Percentiles rank a stretch among this genome's conserved stretches.
These are phyloP conservation scores for Pleurotus ostreatus DNA, from an alignment of 768 basidiomycete species.

Conservation along the genomic window DNA sequence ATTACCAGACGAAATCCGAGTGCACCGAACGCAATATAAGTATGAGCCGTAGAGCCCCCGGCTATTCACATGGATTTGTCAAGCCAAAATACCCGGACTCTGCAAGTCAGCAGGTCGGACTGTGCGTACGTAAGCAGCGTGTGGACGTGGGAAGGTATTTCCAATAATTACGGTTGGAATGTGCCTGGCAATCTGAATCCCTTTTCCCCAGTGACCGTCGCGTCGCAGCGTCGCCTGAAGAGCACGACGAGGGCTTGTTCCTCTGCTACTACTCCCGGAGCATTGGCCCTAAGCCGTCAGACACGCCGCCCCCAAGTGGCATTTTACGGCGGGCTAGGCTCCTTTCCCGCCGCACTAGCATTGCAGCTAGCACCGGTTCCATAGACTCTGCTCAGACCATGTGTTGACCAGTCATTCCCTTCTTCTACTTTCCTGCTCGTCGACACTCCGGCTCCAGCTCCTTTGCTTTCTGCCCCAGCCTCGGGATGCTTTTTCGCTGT, in stretches of 20 bases:
- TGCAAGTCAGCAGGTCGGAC: too few species aligned
- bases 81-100: neutral
- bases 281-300: too few species aligned
- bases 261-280: neutral
- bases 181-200: neutral
- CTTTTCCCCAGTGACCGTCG: neutral
- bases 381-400: constrained; percentile 3
- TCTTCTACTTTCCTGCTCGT: neutral
- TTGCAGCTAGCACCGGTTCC: neutral
- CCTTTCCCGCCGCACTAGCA: neutral
- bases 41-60: neutral
- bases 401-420: constrained; percentile 1
- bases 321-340: too few species aligned
- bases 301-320: neutral
- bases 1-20: neutral
- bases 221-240: neutral
- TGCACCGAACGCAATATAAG: neutral
- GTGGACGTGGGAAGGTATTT: too few species aligned
- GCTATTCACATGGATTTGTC: constrained; percentile 7
- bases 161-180: too few species aligned
- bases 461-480: neutral
- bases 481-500: constrained; percentile 3
- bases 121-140: too few species aligned
- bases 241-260: constrained; percentile 1
- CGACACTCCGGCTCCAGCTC: neutral